phyloP scores from a whole-genome alignment of 305 asterid genomes.

The Fraxinus sp. region DNA sequence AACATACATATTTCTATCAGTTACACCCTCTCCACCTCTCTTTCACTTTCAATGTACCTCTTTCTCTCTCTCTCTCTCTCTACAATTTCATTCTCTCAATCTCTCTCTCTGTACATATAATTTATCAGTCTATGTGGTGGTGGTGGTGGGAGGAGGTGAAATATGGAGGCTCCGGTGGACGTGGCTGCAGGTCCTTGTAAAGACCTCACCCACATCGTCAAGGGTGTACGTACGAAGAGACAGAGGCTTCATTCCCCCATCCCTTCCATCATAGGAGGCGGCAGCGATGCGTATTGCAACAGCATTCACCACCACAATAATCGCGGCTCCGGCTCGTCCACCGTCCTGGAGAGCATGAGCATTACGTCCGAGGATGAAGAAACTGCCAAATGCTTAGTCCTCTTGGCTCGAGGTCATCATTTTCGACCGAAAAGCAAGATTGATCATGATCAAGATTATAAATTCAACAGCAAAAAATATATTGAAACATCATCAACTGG shows the following conservation, averaged over 20 bases:
- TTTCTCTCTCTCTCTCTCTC: neutral
- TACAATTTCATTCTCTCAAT: neutral
- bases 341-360: constrained; percentile 33
- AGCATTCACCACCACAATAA: constrained; percentile 42
- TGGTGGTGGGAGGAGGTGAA: constrained; percentile 19
- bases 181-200: constrained; percentile 29
- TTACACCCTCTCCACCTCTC: constrained; percentile 29
- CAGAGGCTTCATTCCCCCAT: constrained; percentile 62
- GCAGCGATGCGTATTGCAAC: neutral
- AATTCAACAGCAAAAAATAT: constrained; percentile 42
- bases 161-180: constrained; percentile 48
- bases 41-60: constrained; percentile 12
- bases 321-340: neutral
- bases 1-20: neutral
- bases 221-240: constrained; percentile 77
- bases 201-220: constrained; percentile 55
- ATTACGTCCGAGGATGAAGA: constrained; percentile 59
- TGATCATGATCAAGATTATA: constrained; percentile 9
- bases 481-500: constrained; percentile 24
- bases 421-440: constrained; percentile 3
- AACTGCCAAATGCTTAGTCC: constrained; percentile 65
- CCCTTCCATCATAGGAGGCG: constrained; percentile 1
- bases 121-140: constrained; percentile 26
- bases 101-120: neutral
- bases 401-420: constrained; percentile 56